Evolutionary conservation across 805 yeast species (phyloP).

Genomic region (Hanseniaspora jakobsenii): DNA sequence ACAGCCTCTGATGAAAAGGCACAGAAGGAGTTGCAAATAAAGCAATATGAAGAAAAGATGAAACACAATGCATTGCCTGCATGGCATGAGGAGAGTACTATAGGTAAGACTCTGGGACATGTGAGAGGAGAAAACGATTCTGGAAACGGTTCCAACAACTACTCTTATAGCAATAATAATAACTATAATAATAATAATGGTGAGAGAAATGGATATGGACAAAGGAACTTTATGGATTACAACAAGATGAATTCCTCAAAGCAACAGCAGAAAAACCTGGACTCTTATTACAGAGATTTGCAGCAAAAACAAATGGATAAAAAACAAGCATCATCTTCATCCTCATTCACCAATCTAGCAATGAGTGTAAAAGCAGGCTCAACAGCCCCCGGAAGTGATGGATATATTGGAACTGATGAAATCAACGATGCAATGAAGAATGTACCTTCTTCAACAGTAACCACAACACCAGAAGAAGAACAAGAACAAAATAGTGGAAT

Average conservation of each 20-base stretch:
- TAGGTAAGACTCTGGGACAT: slow-evolving; percentile 55
- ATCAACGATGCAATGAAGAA: slow-evolving; percentile 25
- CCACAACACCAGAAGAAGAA: slow-evolving; percentile 32
- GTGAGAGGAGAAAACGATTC: slow-evolving; percentile 45
- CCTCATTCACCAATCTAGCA: slow-evolving; percentile 69
- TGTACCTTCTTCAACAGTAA: too few relatives aligned
- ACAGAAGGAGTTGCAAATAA: slow-evolving; percentile 51
- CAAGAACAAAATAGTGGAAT: slow-evolving; percentile 20
- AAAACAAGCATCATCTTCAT: slow-evolving; percentile 46
- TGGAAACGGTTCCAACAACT: slow-evolving; percentile 25
- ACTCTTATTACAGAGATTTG: slow-evolving; percentile 66
- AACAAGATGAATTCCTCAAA: slow-evolving; percentile 36
- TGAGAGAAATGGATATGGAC: slow-evolving; percentile 12
- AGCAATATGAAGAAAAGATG: slow-evolving; percentile 57
- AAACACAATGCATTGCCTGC: slow-evolving; percentile 92
- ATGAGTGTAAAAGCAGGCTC: slow-evolving; percentile 52
- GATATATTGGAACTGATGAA: slow-evolving; percentile 41
- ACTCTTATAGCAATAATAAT: slow-evolving; percentile 16
- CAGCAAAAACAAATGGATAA: slow-evolving; percentile 58
- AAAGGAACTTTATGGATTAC: slow-evolving; percentile 16
- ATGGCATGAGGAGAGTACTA: slow-evolving; percentile 89
- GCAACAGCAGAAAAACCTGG: slow-evolving; percentile 59
- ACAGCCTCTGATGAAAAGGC: slow-evolving; percentile 74
- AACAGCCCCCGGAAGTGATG: slow-evolving; percentile 39
- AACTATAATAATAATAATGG: slow-evolving; percentile 20